Evolutionary conservation across 2,329 filamentous ascomycete genomes (phyloP).

Genomic region (Aspergillus fructus): DNA sequence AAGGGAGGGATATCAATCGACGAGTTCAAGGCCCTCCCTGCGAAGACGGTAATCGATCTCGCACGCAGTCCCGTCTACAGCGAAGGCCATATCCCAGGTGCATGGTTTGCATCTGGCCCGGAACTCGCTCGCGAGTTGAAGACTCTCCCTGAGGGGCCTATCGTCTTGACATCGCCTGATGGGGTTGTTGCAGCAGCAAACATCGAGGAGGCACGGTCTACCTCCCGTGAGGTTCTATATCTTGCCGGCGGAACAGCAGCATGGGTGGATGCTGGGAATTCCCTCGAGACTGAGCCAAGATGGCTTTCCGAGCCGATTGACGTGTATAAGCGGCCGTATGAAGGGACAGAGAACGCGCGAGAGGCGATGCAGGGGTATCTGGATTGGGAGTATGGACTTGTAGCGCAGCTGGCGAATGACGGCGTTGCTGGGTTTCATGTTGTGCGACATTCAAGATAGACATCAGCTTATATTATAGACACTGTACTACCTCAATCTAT

Average conservation of each 20-base stretch:
- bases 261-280: not conserved
- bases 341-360: not conserved
- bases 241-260: not conserved
- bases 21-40: not conserved
- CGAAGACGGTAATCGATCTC: not conserved
- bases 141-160: not conserved
- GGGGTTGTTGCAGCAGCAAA: not conserved
- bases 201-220: not conserved
- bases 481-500: too few relatives aligned
- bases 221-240: not conserved
- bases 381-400: not conserved
- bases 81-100: not conserved
- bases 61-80: not conserved
- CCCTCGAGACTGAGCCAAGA: not conserved
- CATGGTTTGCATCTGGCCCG: not conserved
- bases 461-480: too few relatives aligned
- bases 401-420: not conserved
- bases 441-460: not conserved
- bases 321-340: not conserved
- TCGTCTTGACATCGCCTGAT: not conserved
- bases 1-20: not conserved
- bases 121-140: not conserved
- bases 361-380: not conserved
- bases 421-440: not conserved
- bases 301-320: not conserved